Base-by-base conservation (phyloP, 441 rosid genomes). In the Populus trichocarpa region DNA sequence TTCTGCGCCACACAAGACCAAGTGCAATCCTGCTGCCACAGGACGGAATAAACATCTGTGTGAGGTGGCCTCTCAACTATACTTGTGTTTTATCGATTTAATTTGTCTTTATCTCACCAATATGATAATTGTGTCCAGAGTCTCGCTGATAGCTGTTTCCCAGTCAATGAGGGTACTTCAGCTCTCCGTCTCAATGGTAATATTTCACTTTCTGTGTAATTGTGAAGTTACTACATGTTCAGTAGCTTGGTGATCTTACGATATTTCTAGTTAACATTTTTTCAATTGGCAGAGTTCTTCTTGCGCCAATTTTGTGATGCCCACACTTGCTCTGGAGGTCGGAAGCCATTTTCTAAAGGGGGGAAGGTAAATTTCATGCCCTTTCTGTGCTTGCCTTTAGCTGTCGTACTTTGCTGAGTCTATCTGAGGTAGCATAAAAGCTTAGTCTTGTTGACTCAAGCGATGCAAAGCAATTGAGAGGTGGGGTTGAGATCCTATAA, bases 291-390 rank as follows among this genome's bases (percentile, higher is more conserved):
- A 96, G 99, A 94, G 79, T 84, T 89, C 76, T 93, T 94, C 78
- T 81, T 96, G 85, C 90, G 78, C 23, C 99, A 96, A 85, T 96
- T 96, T 82, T 96, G 99, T 80, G 98, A 96, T 85, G 95, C 97
- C 79, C 98, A 92, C 85, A 86, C 92, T 74, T 96, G 99, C 86
- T 81, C 86, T 9, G 89, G 88, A 70, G 88, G 73, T 73, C 82
- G 11, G 79, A 89, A 82, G 67, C 94, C 87, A 22, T 96, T 96
- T 86, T 85, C 95, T 69, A 86, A 71, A 89, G 98, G 98, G 80
- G 87, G 96, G 85, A 93, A 87, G 94, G 99, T 96, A 84, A 67
- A 64, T 76, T 67, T 50, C 40, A 42, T n/a, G 23, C 32, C 65
- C 12, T 33, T 50, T 75, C 36, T 33, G 65, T 71, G 63, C 65